Conservation (phyloP, 495 filamentous ascomycete species). For the Xylaria curta region DNA sequence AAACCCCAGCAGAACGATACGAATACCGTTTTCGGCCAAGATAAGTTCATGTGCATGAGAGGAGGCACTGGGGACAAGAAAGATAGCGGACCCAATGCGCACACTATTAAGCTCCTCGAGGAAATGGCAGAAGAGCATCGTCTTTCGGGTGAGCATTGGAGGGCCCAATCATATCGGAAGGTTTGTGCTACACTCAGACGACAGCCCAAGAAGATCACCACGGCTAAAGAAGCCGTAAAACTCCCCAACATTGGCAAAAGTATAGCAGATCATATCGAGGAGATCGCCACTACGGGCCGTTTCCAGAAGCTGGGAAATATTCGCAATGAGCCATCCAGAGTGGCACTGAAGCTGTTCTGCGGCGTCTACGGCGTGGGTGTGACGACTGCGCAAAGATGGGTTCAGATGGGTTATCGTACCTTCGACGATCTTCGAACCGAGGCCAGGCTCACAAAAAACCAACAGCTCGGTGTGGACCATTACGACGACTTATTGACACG, state of each 20-base stretch:
- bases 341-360: conserved; percentile 69
- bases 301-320: conserved; percentile 76
- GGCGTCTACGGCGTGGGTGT: conserved; percentile 83
- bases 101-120: conserved; percentile 80
- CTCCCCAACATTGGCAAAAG: conserved; percentile 77
- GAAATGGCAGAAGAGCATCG: conserved; percentile 85
- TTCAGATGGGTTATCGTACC: conserved; percentile 75
- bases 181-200: conserved; percentile 74
- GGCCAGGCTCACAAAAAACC: conserved; percentile 72
- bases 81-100: conserved; percentile 64
- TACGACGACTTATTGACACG: conserved; percentile 83
- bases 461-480: conserved; percentile 79
- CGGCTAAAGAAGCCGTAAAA: conserved; percentile 68
- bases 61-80: conserved; percentile 46
- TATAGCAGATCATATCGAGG: conserved; percentile 88
- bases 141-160: conserved; percentile 79
- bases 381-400: conserved; percentile 75
- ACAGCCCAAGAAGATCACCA: conserved; percentile 69
- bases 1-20: not conserved
- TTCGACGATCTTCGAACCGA: conserved; percentile 72
- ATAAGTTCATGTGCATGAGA: conserved; percentile 52
- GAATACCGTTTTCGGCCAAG: conserved; percentile 30
- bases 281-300: conserved; percentile 78
- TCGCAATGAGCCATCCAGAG: conserved; percentile 67
- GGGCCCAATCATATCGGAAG: conserved; percentile 77